phyloP scores from a whole-genome alignment of 495 filamentous ascomycete genomes.

The Penicillium daleae region DNA sequence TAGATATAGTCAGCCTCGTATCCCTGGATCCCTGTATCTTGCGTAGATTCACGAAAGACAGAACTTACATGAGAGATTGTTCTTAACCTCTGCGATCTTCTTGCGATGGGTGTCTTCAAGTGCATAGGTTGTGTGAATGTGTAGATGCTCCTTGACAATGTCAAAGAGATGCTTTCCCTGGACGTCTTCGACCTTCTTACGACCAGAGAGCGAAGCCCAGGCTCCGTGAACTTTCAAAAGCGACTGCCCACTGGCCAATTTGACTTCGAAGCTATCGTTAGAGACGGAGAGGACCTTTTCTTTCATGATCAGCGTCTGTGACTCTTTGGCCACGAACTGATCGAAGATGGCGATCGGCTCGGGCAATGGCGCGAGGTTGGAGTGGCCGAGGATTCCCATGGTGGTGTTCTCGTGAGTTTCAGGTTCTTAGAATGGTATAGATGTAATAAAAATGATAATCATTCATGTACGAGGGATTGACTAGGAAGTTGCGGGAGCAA shows the following conservation, averaged over 20 bases:
- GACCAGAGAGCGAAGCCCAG: constrained; percentile 40
- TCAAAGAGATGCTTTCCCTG: constrained; percentile 53
- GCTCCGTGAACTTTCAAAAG: constrained; percentile 58
- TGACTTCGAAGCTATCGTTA: constrained; percentile 61
- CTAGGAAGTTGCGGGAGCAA: background rate
- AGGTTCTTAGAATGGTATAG: background rate
- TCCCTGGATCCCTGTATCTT: too few relatives aligned
- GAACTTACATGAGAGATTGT: constrained; percentile 50
- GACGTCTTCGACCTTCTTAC: constrained; percentile 53
- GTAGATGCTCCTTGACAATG: constrained; percentile 54
- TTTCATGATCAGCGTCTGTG: constrained; percentile 54
- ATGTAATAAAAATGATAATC: background rate
- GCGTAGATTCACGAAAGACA: background rate
- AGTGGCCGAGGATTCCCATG: constrained; percentile 26
- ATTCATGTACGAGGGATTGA: background rate
- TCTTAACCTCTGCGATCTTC: constrained; percentile 56
- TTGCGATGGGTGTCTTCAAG: constrained; percentile 41
- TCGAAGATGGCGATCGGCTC: constrained; percentile 51
- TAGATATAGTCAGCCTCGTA: background rate
- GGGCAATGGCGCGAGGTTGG: constrained; percentile 23
- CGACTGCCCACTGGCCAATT: constrained; percentile 44
- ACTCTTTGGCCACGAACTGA: constrained; percentile 48
- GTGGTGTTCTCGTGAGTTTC: background rate
- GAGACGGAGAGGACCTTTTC: constrained; percentile 59
- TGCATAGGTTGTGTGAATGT: constrained; percentile 53